A percentile compares a stretch with the other conserved stretches of the same genome.
Evolutionary conservation across 768 basidiomycete species (phyloP).

Genomic region (Tylopilus felleus): DNA sequence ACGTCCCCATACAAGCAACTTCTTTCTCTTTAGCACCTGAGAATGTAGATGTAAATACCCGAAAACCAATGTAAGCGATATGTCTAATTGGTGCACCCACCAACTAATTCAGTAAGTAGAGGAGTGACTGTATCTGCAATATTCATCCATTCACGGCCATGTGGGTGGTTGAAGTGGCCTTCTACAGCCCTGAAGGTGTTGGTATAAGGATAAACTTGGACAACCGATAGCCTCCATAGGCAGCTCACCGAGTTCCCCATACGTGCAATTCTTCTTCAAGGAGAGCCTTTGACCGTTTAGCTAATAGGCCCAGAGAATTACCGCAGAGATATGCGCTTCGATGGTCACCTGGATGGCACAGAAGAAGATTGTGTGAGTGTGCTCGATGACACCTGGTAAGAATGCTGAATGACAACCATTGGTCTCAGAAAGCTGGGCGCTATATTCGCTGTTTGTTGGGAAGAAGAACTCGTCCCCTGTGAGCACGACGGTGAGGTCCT

Average conservation of each 20-base stretch:
- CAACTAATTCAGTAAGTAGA: conserved; percentile 77
- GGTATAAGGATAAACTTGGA: conserved; percentile 5
- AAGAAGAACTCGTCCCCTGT: conserved; percentile 53
- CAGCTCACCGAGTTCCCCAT: conserved; percentile 69
- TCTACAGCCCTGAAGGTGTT: conserved; percentile 64
- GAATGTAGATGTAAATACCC: conserved; percentile 21
- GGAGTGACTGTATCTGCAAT: conserved; percentile 71
- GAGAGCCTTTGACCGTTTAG: conserved; percentile 67
- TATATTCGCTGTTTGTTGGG: conserved; percentile 52
- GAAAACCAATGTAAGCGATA: conserved; percentile 1
- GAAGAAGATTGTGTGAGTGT: conserved; percentile 15
- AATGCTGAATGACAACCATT: conserved; percentile 35
- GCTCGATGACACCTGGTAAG: not conserved
- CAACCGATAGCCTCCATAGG: conserved; percentile 11
- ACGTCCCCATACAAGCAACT: conserved; percentile 92
- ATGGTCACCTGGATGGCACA: conserved; percentile 37
- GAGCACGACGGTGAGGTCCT: conserved; percentile 30
- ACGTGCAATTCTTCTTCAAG: conserved; percentile 79
- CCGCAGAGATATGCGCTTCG: conserved; percentile 87
- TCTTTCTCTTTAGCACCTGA: conserved; percentile 84
- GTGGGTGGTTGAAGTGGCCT: conserved; percentile 90
- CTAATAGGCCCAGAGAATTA: conserved; percentile 86
- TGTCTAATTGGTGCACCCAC: conserved; percentile 40
- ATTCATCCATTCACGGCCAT: conserved; percentile 76
- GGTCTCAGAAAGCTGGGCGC: conserved; percentile 37